A percentile compares a stretch with the other conserved stretches of the same genome.
Evolutionary conservation across 805 yeast genomes (phyloP).

Genomic region (Sugiyamaella marilandica): DNA sequence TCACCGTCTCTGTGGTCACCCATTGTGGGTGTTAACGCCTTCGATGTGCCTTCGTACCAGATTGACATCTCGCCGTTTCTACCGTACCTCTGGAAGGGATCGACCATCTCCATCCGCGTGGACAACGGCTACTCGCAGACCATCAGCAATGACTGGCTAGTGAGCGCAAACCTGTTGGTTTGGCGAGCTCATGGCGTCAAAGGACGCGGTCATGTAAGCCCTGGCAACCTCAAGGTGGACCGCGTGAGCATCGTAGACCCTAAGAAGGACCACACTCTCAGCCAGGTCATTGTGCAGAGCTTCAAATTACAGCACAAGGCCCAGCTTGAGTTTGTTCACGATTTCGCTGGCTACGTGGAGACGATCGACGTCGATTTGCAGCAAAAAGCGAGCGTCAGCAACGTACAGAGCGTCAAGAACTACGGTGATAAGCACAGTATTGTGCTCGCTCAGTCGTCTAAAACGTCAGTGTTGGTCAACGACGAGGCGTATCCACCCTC

Average conservation of each 20-base stretch:
- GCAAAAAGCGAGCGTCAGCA: constrained; percentile 3
- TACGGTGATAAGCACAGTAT: constrained; percentile 3
- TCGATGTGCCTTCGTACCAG: constrained; percentile 65
- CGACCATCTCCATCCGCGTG: constrained; percentile 21
- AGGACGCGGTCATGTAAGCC: constrained; percentile 18
- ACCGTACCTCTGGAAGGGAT: constrained; percentile 61
- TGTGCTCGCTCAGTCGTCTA: background rate
- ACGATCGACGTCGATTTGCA: background rate
- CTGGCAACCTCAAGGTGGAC: background rate
- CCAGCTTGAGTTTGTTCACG: background rate
- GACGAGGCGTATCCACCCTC: background rate
- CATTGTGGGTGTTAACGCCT: constrained; percentile 67
- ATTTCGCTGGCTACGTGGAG: background rate
- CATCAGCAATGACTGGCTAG: constrained; percentile 28
- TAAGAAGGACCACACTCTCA: background rate
- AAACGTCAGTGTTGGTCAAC: background rate
- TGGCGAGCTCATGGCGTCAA: constrained; percentile 27
- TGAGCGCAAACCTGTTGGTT: constrained; percentile 28
- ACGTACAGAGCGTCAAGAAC: background rate
- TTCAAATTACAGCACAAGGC: background rate
- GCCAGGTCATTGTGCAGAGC: background rate
- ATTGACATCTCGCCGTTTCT: constrained; percentile 66
- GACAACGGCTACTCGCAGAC: constrained; percentile 12
- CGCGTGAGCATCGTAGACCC: background rate
- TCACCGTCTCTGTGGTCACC: constrained; percentile 81